Conservation (phyloP, 805 yeast species). For the Wickerhamiella nectarea region DNA sequence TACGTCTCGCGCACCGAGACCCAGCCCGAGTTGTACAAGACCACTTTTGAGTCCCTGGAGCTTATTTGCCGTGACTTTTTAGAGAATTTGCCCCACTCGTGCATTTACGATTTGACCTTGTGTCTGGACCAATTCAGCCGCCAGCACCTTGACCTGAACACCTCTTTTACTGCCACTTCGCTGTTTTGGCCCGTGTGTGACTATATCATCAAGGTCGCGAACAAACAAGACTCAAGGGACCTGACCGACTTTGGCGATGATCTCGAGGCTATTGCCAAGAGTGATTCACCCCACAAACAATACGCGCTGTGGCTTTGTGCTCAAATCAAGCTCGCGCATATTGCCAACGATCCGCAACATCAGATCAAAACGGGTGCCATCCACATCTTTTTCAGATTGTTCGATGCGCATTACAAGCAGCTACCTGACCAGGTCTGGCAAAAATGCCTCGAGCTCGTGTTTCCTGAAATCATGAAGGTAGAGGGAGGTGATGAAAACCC, state of each 20-base stretch:
- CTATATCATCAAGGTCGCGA: constrained; percentile 29
- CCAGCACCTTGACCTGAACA: constrained; percentile 64
- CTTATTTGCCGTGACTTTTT: constrained; percentile 77
- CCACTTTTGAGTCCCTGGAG: constrained; percentile 72
- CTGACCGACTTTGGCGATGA: constrained; percentile 5
- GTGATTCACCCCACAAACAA: constrained; percentile 13
- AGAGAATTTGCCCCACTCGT: constrained; percentile 52
- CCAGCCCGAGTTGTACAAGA: constrained; percentile 35
- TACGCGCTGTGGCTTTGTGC: constrained; percentile 51
- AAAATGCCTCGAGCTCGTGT: constrained; percentile 48
- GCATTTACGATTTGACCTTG: constrained; percentile 52
- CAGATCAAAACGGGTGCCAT: constrained; percentile 85
- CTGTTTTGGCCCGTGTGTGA: constrained; percentile 90
- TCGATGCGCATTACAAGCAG: constrained; percentile 52
- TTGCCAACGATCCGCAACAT: constrained; percentile 50
- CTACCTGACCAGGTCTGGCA: constrained; percentile 47
- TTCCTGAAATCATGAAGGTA: constrained; percentile 30
- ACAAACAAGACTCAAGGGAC: neutral
- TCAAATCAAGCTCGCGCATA: constrained; percentile 44
- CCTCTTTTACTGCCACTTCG: constrained; percentile 81
- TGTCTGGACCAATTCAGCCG: constrained; percentile 57
- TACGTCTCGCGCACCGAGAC: constrained; percentile 19
- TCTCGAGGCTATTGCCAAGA: constrained; percentile 21
- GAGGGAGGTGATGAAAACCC: constrained; percentile 14
- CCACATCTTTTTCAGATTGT: constrained; percentile 73